phyloP scores from a whole-genome alignment of 179 eudicot species.

The Amaranthus tricolor region DNA sequence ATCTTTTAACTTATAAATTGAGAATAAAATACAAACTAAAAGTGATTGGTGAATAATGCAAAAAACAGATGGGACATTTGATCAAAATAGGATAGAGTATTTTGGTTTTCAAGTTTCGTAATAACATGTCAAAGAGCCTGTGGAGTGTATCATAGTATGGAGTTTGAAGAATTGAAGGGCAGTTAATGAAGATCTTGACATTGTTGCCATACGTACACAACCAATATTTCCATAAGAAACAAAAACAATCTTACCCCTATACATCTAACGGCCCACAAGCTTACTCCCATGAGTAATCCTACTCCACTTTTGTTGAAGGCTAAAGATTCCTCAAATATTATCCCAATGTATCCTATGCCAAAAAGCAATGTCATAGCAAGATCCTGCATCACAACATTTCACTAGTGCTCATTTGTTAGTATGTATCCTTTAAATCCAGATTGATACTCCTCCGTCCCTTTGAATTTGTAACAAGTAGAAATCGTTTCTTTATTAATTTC shows the following conservation, averaged over 20 bases:
- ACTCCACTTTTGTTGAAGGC: conserved; percentile 99
- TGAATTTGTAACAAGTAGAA: too few species aligned
- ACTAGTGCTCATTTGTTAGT: conserved; percentile 10
- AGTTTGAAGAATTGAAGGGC: not conserved
- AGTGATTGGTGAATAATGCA: not conserved
- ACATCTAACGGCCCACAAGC: conserved; percentile 88
- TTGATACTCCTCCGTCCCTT: too few species aligned
- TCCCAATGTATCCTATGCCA: conserved; percentile 87
- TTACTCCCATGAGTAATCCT: conserved; percentile 91
- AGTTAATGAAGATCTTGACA: not conserved
- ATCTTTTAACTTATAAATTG: not conserved
- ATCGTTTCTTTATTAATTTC: too few species aligned
- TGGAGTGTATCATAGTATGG: not conserved
- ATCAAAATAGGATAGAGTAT: not conserved
- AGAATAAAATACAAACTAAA: not conserved
- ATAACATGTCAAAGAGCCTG: not conserved
- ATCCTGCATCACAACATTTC: conserved; percentile 52
- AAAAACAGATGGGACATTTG: too few species aligned
- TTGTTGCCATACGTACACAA: not conserved
- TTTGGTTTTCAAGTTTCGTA: not conserved
- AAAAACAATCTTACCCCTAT: conserved; percentile 62
- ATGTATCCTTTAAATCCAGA: not conserved
- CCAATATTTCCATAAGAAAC: not conserved
- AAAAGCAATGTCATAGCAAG: conserved; percentile 89
- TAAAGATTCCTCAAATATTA: conserved; percentile 90